Conservation (phyloP, 2,329 filamentous ascomycete genomes). For the Alternaria angustiovoidea region DNA sequence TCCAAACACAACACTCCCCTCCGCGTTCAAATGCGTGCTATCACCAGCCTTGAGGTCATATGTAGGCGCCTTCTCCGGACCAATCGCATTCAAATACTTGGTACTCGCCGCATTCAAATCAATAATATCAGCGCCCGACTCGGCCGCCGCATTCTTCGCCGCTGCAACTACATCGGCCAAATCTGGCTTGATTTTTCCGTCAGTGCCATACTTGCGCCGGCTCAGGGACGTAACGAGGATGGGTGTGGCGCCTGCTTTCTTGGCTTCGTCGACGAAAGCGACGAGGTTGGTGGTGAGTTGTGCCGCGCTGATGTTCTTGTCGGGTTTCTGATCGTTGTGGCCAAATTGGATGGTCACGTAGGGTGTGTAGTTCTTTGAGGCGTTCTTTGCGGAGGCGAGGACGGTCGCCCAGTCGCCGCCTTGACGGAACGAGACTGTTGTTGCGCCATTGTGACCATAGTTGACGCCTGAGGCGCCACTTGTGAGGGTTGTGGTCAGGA, state of each 20-base stretch:
- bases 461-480: conserved; percentile 62
- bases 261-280: conserved; percentile 47
- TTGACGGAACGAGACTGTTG: conserved; percentile 63
- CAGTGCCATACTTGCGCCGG: conserved; percentile 56
- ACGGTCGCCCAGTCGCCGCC: conserved; percentile 63
- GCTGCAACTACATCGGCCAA: conserved; percentile 56
- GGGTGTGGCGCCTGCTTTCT: conserved; percentile 41
- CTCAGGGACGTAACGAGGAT: conserved; percentile 64
- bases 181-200: conserved; percentile 52
- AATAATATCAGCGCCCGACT: conserved; percentile 52
- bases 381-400: conserved; percentile 50
- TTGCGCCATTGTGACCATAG: conserved; percentile 61
- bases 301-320: conserved; percentile 54
- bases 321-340: conserved; percentile 66
- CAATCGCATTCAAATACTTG: conserved; percentile 61
- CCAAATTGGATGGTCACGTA: conserved; percentile 68
- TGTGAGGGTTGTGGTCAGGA: conserved; percentile 58
- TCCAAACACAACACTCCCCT: conserved; percentile 35
- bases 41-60: conserved; percentile 56
- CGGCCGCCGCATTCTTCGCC: conserved; percentile 57
- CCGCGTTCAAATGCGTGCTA: conserved; percentile 31
- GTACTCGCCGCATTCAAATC: conserved; percentile 62
- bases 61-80: conserved; percentile 54
- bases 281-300: conserved; percentile 62
- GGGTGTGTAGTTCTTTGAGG: conserved; percentile 50